A percentile compares a stretch with the other conserved stretches of the same genome.
Evolutionary conservation across 192 early-diverging fungal genomes (phyloP).

Genomic region (Backusella westeae): DNA sequence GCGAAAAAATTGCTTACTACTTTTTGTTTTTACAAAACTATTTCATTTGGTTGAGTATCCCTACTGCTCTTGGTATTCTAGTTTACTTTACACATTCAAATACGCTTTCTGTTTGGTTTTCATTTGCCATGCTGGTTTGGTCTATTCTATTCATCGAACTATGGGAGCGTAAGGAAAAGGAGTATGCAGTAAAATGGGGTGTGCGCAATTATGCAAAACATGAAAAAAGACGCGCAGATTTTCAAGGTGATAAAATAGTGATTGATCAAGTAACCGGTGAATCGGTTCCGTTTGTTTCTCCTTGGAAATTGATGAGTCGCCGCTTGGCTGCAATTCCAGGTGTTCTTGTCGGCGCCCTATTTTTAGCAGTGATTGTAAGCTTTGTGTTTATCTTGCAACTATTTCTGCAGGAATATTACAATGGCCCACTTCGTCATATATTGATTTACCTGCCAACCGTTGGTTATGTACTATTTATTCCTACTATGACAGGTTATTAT

Average conservation of each 20-base stretch:
- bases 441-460: slow-evolving; percentile 69
- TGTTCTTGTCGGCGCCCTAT: slow-evolving; percentile 57
- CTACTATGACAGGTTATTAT: slow-evolving; percentile 69
- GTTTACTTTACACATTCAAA: slow-evolving; percentile 50
- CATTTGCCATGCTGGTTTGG: slow-evolving; percentile 65
- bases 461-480: slow-evolving; percentile 72
- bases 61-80: slow-evolving; percentile 62
- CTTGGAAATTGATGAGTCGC: slow-evolving; percentile 67
- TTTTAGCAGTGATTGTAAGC: slow-evolving; percentile 58
- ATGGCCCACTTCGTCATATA: slow-evolving; percentile 65
- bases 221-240: slow-evolving; percentile 67
- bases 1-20: slow-evolving; percentile 89
- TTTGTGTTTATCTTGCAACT: slow-evolving; percentile 72
- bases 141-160: slow-evolving; percentile 69
- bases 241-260: slow-evolving; percentile 57
- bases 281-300: slow-evolving; percentile 65
- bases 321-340: slow-evolving; percentile 55
- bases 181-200: slow-evolving; percentile 78
- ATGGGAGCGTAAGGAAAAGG: slow-evolving; percentile 79
- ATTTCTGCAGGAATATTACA: slow-evolving; percentile 78
- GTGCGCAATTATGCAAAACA: slow-evolving; percentile 55
- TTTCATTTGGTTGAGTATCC: slow-evolving; percentile 69
- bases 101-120: slow-evolving; percentile 65
- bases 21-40: slow-evolving; percentile 97
- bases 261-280: slow-evolving; percentile 76